Conservation (phyloP, 2,329 filamentous ascomycete genomes). For the Sclerotinia subarctica region DNA sequence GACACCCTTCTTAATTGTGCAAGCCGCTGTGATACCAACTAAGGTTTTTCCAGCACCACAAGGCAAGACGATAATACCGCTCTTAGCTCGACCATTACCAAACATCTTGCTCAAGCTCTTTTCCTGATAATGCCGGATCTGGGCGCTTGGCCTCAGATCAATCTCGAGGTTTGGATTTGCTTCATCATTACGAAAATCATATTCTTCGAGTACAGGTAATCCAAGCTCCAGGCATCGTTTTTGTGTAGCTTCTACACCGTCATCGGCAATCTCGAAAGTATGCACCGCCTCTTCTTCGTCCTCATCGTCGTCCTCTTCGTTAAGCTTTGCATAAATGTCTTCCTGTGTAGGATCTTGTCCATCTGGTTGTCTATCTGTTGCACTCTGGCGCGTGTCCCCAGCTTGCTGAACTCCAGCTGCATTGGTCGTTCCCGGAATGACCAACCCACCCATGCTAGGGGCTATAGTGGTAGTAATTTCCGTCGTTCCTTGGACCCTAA, state of each 20-base stretch:
- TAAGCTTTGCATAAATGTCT: conserved; percentile 68
- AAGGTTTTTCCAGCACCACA: conserved; percentile 97
- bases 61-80: conserved; percentile 93
- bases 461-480: conserved; percentile 79
- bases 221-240: conserved; percentile 85
- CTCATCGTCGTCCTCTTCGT: conserved; percentile 77
- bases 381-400: conserved; percentile 41
- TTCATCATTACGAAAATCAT: conserved; percentile 91
- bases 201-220: conserved; percentile 89
- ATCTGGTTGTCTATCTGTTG: conserved; percentile 45
- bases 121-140: conserved; percentile 93
- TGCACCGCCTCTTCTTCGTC: conserved; percentile 86
- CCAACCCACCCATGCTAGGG: conserved; percentile 79
- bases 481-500: conserved; percentile 66
- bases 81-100: conserved; percentile 94
- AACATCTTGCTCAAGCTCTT: conserved; percentile 99
- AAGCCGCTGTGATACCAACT: conserved; percentile 96
- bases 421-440: conserved; percentile 92
- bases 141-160: conserved; percentile 81
- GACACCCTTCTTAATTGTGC: conserved; percentile 94
- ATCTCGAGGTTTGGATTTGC: conserved; percentile 90
- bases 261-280: conserved; percentile 84
- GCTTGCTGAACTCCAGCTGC: conserved; percentile 84
- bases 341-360: conserved; percentile 56
- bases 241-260: conserved; percentile 80